These are phyloP conservation scores for Acacia crassicarpa DNA, from an alignment of 306 rosid species.

Conservation along the genomic window DNA sequence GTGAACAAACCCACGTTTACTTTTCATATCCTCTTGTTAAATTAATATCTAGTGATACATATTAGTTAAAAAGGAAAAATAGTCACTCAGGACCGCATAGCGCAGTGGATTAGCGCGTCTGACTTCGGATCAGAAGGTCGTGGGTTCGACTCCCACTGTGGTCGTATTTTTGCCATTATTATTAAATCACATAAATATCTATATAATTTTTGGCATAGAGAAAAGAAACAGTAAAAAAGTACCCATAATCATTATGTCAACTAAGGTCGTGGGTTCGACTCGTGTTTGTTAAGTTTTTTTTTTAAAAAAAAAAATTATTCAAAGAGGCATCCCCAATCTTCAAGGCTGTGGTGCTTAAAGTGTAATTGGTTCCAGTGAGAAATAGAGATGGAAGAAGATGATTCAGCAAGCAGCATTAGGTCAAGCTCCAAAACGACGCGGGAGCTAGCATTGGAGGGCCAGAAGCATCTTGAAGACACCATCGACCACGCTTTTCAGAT, in stretches of 20 bases:
- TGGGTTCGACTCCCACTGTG: slow-evolving; percentile 28
- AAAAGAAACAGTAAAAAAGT: no score
- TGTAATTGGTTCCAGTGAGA: background rate
- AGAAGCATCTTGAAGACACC: slow-evolving; percentile 72
- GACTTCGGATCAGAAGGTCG: slow-evolving; percentile 30
- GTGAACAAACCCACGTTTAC: no score
- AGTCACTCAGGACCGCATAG: background rate
- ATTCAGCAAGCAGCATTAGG: slow-evolving; percentile 26
- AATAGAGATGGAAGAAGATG: slow-evolving; percentile 54
- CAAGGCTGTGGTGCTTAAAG: background rate
- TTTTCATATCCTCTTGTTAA: no score
- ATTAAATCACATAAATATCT: no score
- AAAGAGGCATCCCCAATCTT: background rate
- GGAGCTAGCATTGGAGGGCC: slow-evolving; percentile 81
- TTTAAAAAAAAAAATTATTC: no score
- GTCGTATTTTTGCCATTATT: background rate
- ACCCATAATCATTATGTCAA: no score
- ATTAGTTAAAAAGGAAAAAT: background rate
- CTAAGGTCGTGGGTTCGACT: no score
- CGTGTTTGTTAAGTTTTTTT: no score
- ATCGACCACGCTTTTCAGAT: slow-evolving; percentile 83
- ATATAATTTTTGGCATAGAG: no score
- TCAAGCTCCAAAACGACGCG: slow-evolving; percentile 52
- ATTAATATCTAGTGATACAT: no score
- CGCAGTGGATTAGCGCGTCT: slow-evolving; percentile 30